Percentiles rank a stretch among this genome's conserved stretches.
Evolutionary conservation across 164 flowering plant species (phyloP).

Genomic region (Sextonia rubra): DNA sequence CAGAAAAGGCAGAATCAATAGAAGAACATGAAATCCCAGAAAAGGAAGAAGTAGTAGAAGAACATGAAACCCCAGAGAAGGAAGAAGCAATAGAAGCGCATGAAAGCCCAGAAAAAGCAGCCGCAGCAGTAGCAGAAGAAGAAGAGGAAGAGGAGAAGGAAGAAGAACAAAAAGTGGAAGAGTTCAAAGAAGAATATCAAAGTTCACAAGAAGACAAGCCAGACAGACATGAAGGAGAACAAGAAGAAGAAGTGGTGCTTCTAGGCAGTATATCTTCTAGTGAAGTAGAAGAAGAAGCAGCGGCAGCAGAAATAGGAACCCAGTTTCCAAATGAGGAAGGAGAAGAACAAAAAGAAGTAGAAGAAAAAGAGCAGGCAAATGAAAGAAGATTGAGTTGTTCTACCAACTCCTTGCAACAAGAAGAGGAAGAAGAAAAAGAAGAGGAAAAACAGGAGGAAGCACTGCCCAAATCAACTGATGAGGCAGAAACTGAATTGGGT

Average conservation of each 20-base stretch:
- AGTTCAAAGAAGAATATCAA: conserved; percentile 9
- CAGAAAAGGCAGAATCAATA: conserved; percentile 10
- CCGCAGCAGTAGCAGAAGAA: too few relatives aligned
- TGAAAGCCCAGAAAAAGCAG: conserved; percentile 3
- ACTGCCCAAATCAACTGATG: neutral
- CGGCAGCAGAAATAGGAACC: conserved; percentile 1
- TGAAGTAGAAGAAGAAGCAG: neutral
- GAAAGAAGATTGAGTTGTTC: conserved; percentile 10
- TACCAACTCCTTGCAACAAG: conserved; percentile 1
- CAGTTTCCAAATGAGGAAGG: neutral
- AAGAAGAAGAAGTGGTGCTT: conserved; percentile 4
- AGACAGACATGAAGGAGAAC: conserved; percentile 2
- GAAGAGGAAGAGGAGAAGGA: conserved; percentile 2
- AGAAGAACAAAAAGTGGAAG: conserved; percentile 13
- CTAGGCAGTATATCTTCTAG: too few relatives aligned
- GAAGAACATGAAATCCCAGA: conserved; percentile 9
- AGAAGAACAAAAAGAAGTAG: neutral
- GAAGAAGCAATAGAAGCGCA: neutral
- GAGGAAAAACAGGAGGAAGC: conserved; percentile 1
- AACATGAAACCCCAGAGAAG: conserved; percentile 4
- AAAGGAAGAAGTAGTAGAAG: conserved; percentile 5
- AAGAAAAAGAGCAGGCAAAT: conserved; percentile 2
- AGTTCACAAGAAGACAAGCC: conserved; percentile 4
- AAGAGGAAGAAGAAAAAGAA: conserved; percentile 16
- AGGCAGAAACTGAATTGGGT: neutral